Base-by-base conservation (phyloP, 1,284 basidiomycete genomes). In the Tilletiopsis washingtonensis region DNA sequence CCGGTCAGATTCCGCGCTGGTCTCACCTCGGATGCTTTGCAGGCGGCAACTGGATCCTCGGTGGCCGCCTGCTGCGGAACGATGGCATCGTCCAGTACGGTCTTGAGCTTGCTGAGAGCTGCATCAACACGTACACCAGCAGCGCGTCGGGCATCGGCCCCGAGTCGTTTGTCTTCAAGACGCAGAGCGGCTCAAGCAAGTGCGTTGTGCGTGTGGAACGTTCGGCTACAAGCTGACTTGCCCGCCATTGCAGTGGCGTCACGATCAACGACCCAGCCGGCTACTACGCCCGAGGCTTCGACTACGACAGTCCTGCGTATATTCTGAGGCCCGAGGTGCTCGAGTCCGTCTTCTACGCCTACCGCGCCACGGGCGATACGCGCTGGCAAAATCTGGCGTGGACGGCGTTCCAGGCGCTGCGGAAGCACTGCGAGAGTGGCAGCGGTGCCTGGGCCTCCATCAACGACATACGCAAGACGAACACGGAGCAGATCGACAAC, bases 391-490 rank as follows among this genome's bases (percentile, higher is more conserved):
- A 85, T 34, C 80, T 82, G 63, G 90, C 88, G 14, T 94, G 91
- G 90, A 69, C 78, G 44, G 91, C 93, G 52, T 94, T 93, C 78
- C 76, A 85, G 68, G 81, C 88, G 1, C 91, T 94, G 62, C 81
- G 90, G 64, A 81, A 82, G 68, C 81, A 91, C 70, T 90, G 88
- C 71, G 78, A 78, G 47, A 75, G 91, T 24, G 56, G 57, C 12
- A 54, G 47, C 12, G 44, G 40, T 5, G 59, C 64, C 9, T 43
- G 59, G 9, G 59, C 64, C 3, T 52, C 57, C 3, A 41, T 68
- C 47, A 46, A 44, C 4, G 44, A 53, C 20, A 64, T 68, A 38
- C 54, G 54, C 43, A 17, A 48, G 23, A 50, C 62, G 5, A 38
- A 15, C 2, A 54, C 62, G n/a, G 38, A 12, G 1, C 49, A 62